These are phyloP conservation scores for Solanum hybrid DNA, from an alignment of 305 asterid species.

Conservation along the genomic window DNA sequence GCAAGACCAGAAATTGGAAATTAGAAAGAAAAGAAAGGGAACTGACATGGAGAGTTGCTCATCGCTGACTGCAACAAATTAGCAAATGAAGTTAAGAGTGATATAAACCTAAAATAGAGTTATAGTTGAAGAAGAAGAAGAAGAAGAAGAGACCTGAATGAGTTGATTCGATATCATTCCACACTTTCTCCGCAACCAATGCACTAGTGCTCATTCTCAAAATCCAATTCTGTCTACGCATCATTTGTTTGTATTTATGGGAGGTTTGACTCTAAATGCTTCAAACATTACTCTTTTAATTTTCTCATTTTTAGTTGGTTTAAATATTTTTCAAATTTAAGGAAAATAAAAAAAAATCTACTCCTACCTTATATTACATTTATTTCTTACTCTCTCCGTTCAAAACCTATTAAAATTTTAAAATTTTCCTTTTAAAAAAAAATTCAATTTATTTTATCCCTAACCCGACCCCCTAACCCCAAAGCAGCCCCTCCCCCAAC, in stretches of 20 bases:
- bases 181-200: conserved; percentile 54
- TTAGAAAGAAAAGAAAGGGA: neutral
- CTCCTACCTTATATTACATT: too few species aligned
- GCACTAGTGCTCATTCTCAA: conserved; percentile 40
- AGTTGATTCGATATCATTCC: conserved; percentile 61
- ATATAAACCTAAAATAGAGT: neutral
- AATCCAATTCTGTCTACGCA: neutral
- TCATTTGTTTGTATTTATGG: neutral
- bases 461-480: too few species aligned
- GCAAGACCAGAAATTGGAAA: neutral
- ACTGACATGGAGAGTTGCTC: conserved; percentile 78
- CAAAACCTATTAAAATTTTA: too few species aligned
- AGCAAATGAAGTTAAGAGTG: neutral
- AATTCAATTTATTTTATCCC: too few species aligned
- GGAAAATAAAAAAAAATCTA: too few species aligned
- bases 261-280: neutral
- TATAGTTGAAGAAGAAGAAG: neutral
- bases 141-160: conserved; percentile 37
- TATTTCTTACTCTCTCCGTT: too few species aligned
- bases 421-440: too few species aligned
- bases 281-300: neutral
- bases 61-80: conserved; percentile 48
- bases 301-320: too few species aligned
- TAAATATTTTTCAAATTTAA: too few species aligned
- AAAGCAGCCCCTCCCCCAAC: too few species aligned